Evolutionary conservation across 2,329 filamentous ascomycete genomes (phyloP).

Genomic region (Fusarium oligoseptatum): DNA sequence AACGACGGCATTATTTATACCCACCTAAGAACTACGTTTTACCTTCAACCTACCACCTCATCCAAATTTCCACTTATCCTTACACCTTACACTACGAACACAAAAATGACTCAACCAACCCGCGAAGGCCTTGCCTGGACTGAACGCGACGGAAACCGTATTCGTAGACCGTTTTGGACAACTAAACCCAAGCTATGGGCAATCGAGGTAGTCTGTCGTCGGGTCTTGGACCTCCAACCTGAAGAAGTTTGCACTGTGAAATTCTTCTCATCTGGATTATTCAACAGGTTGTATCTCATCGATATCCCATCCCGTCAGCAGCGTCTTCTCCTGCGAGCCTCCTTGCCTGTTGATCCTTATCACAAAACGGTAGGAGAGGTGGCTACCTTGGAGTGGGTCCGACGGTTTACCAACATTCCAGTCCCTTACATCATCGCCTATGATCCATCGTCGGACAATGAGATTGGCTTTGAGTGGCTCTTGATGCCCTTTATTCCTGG

Average conservation of each 20-base stretch:
- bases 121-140: neutral
- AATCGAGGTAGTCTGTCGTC: slow-evolving; percentile 4
- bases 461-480: slow-evolving; percentile 51
- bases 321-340: neutral
- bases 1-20: neutral
- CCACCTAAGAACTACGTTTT: too few relatives aligned
- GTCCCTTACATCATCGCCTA: slow-evolving; percentile 1
- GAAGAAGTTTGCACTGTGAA: neutral
- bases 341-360: slow-evolving; percentile 13
- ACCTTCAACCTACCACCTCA: too few relatives aligned
- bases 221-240: neutral
- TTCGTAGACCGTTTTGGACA: neutral
- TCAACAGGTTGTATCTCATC: slow-evolving; percentile 7
- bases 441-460: slow-evolving; percentile 1
- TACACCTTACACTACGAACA: neutral
- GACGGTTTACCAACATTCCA: neutral
- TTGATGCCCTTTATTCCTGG: slow-evolving; percentile 51
- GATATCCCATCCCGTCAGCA: neutral
- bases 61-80: neutral
- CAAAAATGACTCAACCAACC: neutral
- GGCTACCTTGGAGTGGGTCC: slow-evolving; percentile 5
- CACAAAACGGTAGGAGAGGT: slow-evolving; percentile 5
- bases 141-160: neutral
- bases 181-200: neutral
- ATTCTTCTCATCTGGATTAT: neutral